Evolutionary conservation across 768 basidiomycete species (phyloP).

Genomic region (Hygrophorus russula): DNA sequence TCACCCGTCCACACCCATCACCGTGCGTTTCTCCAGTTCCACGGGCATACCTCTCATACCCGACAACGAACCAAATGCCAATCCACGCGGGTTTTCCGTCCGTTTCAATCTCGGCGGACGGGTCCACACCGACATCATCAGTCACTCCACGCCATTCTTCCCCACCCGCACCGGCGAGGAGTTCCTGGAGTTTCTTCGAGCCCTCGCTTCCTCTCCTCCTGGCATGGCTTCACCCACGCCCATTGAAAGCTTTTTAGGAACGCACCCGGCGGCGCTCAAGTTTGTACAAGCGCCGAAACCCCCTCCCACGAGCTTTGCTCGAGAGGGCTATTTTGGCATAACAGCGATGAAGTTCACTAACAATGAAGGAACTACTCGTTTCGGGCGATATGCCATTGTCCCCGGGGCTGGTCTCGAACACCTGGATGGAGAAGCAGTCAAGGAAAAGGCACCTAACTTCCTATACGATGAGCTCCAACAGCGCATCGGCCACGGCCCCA

Average conservation of each 20-base stretch:
- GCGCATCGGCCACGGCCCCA: constrained; percentile 8
- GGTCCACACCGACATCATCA: constrained; percentile 13
- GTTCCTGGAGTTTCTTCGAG: constrained; percentile 11
- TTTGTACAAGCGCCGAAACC: constrained; percentile 14
- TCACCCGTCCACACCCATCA: background rate
- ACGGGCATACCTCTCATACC: constrained; percentile 11
- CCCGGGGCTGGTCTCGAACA: constrained; percentile 11
- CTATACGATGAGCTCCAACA: constrained; percentile 12
- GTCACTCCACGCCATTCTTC: constrained; percentile 10
- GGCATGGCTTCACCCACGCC: constrained; percentile 4
- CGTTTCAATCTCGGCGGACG: constrained; percentile 11
- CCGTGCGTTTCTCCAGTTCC: constrained; percentile 12
- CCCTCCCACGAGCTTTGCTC: constrained; percentile 9
- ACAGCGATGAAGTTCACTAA: constrained; percentile 14
- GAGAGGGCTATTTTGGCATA: constrained; percentile 10
- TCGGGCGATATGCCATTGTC: constrained; percentile 10
- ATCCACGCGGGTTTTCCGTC: constrained; percentile 12
- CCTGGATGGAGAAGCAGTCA: constrained; percentile 9
- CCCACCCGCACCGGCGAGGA: constrained; percentile 11
- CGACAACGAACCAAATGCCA: constrained; percentile 12
- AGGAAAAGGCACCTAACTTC: constrained; percentile 9
- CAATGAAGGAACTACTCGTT: constrained; percentile 7
- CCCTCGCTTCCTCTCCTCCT: constrained; percentile 6
- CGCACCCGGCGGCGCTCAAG: constrained; percentile 10
- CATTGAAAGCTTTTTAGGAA: constrained; percentile 8